phyloP scores from a whole-genome alignment of 2,329 filamentous ascomycete genomes.

The Metarhizium humberi region DNA sequence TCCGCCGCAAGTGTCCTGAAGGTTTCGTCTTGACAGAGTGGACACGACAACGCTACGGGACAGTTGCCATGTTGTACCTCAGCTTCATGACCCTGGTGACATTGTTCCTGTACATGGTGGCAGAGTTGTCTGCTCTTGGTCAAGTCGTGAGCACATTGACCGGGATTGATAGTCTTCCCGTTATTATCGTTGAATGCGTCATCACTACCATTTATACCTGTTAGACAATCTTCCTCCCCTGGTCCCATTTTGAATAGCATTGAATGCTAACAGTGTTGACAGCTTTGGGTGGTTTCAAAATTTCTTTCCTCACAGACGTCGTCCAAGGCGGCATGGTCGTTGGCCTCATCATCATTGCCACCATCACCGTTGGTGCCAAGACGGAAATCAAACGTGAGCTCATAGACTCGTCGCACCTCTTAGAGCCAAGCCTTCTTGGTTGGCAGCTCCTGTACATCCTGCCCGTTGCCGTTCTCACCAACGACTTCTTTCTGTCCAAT shows the following conservation, averaged over 20 bases:
- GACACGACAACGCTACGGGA: slow-evolving; percentile 70
- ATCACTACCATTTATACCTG: slow-evolving; percentile 80
- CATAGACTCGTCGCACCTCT: slow-evolving; percentile 58
- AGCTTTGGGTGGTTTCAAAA: slow-evolving; percentile 74
- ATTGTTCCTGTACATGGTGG: slow-evolving; percentile 79
- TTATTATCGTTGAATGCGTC: slow-evolving; percentile 67
- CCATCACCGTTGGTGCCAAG: slow-evolving; percentile 68
- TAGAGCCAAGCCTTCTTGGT: slow-evolving; percentile 61
- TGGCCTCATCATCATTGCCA: slow-evolving; percentile 63
- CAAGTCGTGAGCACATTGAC: slow-evolving; percentile 70
- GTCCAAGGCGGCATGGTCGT: slow-evolving; percentile 73
- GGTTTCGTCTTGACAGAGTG: slow-evolving; percentile 81
- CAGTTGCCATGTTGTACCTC: slow-evolving; percentile 59
- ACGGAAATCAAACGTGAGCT: slow-evolving; percentile 61
- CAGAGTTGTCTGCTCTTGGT: slow-evolving; percentile 71
- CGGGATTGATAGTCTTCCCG: slow-evolving; percentile 62
- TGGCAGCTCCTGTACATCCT: slow-evolving; percentile 85
- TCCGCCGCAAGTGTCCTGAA: slow-evolving; percentile 69
- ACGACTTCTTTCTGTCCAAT: slow-evolving; percentile 78
- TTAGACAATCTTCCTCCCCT: slow-evolving; percentile 20
- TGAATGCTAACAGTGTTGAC: background rate
- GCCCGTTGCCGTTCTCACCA: slow-evolving; percentile 70
- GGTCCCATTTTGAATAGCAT: too few relatives aligned
- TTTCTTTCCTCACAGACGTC: slow-evolving; percentile 78
- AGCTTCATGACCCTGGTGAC: slow-evolving; percentile 72